Conservation (phyloP, 192 early-diverging fungal genomes). For the Thoreauomyces humboldtii region DNA sequence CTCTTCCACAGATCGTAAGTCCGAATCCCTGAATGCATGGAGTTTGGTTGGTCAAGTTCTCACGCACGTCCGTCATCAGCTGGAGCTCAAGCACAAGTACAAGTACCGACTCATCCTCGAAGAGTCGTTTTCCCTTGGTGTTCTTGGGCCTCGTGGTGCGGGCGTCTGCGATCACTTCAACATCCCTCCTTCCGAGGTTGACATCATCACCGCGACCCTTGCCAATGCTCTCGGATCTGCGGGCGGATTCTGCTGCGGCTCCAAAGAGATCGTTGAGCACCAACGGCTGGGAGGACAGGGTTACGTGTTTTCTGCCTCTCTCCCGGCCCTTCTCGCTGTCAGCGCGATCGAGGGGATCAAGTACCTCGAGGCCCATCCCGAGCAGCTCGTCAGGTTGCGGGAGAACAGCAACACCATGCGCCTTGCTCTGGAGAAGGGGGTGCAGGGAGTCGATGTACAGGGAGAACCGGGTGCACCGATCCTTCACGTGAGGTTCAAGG, state of each 20-base stretch:
- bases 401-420: slow-evolving; percentile 68
- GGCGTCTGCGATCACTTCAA: slow-evolving; percentile 84
- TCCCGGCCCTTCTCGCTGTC: slow-evolving; percentile 90
- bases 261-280: slow-evolving; percentile 84
- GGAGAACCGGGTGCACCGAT: no score
- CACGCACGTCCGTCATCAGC: no score
- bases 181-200: slow-evolving; percentile 66
- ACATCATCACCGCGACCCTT: slow-evolving; percentile 87
- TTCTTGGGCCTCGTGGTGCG: slow-evolving; percentile 77
- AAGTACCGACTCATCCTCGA: slow-evolving; percentile 96
- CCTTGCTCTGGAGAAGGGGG: slow-evolving; percentile 45
- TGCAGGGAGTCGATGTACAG: slow-evolving; percentile 25
- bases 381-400: slow-evolving; percentile 50
- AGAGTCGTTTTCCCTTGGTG: slow-evolving; percentile 86
- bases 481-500: slow-evolving; percentile 68
- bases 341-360: slow-evolving; percentile 81
- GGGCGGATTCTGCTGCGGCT: slow-evolving; percentile 92
- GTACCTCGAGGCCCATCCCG: slow-evolving; percentile 50
- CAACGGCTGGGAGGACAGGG: slow-evolving; percentile 85
- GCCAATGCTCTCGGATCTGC: slow-evolving; percentile 72
- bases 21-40: no score
- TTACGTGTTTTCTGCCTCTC: slow-evolving; percentile 92
- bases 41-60: background rate
- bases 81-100: slow-evolving; percentile 90
- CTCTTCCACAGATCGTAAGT: slow-evolving; percentile 67